Conservation (phyloP, 1,284 basidiomycete genomes). For the Termitomyces sp. region DNA sequence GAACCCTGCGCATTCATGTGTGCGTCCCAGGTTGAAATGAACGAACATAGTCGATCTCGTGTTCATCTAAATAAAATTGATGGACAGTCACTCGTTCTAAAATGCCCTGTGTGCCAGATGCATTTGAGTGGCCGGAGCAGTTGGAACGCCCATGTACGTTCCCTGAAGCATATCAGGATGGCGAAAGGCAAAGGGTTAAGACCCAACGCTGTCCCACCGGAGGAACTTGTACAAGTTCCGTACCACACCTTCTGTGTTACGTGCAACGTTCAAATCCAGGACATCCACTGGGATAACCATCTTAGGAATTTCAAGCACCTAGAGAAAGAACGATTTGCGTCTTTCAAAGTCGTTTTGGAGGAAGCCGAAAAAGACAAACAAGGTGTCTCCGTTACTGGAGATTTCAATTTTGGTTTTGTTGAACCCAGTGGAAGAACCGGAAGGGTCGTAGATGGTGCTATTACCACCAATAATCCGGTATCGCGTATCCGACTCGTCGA, state of each 20-base stretch:
- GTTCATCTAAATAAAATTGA: slow-evolving; percentile 13
- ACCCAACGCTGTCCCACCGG: slow-evolving; percentile 23
- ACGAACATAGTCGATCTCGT: slow-evolving; percentile 9
- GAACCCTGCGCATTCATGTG: slow-evolving; percentile 18
- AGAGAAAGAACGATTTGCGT: slow-evolving; percentile 29
- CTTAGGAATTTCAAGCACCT: slow-evolving; percentile 25
- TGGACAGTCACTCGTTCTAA: slow-evolving; percentile 6
- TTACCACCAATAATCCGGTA: slow-evolving; percentile 11
- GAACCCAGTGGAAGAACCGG: slow-evolving; percentile 23
- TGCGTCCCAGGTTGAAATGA: slow-evolving; percentile 9
- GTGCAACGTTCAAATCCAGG: slow-evolving; percentile 31
- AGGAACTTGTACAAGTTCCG: slow-evolving; percentile 23
- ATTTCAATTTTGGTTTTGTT: slow-evolving; percentile 37
- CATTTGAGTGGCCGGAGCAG: background rate
- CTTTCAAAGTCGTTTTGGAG: slow-evolving; percentile 33
- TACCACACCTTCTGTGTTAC: slow-evolving; percentile 32
- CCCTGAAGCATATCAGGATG: slow-evolving; percentile 5
- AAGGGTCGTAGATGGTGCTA: slow-evolving; percentile 5
- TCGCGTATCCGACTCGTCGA: slow-evolving; percentile 23
- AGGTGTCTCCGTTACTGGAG: slow-evolving; percentile 31
- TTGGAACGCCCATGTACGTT: slow-evolving; percentile 9
- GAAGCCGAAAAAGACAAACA: slow-evolving; percentile 43
- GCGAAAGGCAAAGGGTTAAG: slow-evolving; percentile 3
- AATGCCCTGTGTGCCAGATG: slow-evolving; percentile 13
- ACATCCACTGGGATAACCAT: slow-evolving; percentile 30